Conservation (phyloP, 805 yeast species). For the Candida maltosa region DNA sequence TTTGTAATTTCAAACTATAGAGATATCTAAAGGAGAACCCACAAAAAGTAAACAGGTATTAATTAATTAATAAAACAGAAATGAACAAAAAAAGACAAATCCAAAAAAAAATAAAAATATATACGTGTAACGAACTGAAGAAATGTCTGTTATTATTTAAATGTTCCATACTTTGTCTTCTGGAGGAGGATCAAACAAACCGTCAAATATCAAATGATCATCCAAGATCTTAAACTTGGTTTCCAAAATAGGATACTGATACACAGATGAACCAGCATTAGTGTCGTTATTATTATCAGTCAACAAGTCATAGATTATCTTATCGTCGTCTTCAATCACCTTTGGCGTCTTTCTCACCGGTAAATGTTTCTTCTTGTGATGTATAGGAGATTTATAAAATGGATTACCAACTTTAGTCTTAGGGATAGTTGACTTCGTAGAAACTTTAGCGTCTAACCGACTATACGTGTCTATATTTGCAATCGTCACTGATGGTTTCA, state of each 20-base stretch:
- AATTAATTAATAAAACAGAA: too few relatives aligned
- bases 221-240: background rate
- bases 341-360: background rate
- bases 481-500: conserved; percentile 6
- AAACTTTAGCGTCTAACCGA: conserved; percentile 4
- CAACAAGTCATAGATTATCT: too few relatives aligned
- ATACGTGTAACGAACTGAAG: too few relatives aligned
- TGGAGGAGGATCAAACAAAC: background rate
- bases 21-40: too few relatives aligned
- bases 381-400: conserved; percentile 12
- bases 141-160: background rate
- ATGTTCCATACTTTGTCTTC: background rate
- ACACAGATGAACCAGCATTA: background rate
- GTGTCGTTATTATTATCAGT: too few relatives aligned
- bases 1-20: too few relatives aligned
- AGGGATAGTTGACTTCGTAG: conserved; percentile 1
- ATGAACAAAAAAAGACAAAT: too few relatives aligned
- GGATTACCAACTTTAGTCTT: conserved; percentile 10
- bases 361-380: background rate
- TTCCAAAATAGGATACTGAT: background rate
- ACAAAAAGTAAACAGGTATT: too few relatives aligned
- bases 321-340: too few relatives aligned
- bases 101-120: too few relatives aligned
- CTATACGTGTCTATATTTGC: conserved; percentile 6
- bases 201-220: background rate